These are phyloP conservation scores for Leonotis leonurus DNA, from an alignment of 257 asterid species.

Conservation along the genomic window DNA sequence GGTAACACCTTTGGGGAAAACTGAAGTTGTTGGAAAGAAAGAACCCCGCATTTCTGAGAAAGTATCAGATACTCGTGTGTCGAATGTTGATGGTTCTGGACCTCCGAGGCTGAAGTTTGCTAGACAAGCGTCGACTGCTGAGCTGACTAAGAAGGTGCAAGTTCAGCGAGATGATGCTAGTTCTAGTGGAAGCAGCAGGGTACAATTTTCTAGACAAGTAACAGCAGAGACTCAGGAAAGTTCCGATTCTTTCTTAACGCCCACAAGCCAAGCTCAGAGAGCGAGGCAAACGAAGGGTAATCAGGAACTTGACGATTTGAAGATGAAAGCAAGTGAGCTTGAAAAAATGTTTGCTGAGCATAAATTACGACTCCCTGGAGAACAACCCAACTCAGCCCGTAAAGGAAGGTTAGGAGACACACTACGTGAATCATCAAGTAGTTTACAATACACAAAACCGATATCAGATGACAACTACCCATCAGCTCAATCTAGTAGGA, in stretches of 20 bases:
- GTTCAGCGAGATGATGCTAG: constrained; percentile 31
- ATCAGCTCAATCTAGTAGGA: constrained; percentile 34
- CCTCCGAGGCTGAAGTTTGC: constrained; percentile 30
- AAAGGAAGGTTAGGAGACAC: constrained; percentile 41
- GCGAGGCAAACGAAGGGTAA: constrained; percentile 65
- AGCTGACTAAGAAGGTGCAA: constrained; percentile 36
- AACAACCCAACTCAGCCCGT: constrained; percentile 43
- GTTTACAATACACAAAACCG: constrained; percentile 32
- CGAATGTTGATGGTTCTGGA: constrained; percentile 47
- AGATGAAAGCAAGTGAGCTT: constrained; percentile 85
- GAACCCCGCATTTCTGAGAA: constrained; percentile 27
- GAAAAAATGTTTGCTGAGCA: constrained; percentile 87
- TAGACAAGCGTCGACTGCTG: constrained; percentile 32
- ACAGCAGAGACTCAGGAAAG: constrained; percentile 35
- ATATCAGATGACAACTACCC: constrained; percentile 27
- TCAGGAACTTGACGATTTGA: constrained; percentile 81
- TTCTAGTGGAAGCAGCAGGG: constrained; percentile 31
- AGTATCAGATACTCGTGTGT: constrained; percentile 25
- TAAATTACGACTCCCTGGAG: constrained; percentile 61
- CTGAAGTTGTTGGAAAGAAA: constrained; percentile 32
- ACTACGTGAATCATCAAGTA: constrained; percentile 34
- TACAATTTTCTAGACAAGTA: constrained; percentile 28
- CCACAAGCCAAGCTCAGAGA: constrained; percentile 55
- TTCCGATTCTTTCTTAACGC: constrained; percentile 41
- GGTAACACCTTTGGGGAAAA: constrained; percentile 21